phyloP scores from a whole-genome alignment of 2,329 filamentous ascomycete species.

The Blumeria graminis region DNA sequence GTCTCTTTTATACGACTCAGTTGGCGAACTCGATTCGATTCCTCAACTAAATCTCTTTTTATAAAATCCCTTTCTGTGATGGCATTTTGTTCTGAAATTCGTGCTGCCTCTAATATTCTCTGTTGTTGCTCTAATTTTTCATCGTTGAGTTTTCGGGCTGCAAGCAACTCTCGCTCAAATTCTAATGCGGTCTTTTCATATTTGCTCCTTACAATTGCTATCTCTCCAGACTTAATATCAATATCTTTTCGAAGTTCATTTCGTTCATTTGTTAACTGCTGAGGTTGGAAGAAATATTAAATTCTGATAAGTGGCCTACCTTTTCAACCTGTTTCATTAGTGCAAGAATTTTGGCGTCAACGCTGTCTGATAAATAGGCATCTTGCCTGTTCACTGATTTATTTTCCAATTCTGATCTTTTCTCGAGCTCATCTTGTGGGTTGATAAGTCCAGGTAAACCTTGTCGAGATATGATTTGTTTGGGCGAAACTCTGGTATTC shows the following conservation, averaged over 20 bases:
- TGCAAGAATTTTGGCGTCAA: constrained; percentile 5
- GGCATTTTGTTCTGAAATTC: constrained; percentile 37
- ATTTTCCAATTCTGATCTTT: no score
- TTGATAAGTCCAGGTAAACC: no score
- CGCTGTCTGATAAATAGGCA: no score
- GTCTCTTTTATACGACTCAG: constrained; percentile 20
- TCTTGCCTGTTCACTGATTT: no score
- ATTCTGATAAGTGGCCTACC: constrained; percentile 4
- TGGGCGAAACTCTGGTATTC: no score
- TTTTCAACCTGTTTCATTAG: constrained; percentile 11
- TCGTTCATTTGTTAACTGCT: constrained; percentile 23
- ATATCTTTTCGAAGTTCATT: constrained; percentile 31
- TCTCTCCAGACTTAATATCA: constrained; percentile 42
- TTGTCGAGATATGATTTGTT: no score
- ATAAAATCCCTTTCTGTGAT: constrained; percentile 50
- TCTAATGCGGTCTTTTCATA: constrained; percentile 35
- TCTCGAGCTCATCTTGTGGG: no score
- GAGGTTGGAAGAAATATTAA: constrained; percentile 2
- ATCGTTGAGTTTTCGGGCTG: constrained; percentile 35
- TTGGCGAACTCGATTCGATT: constrained; percentile 17
- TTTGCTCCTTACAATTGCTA: constrained; percentile 50
- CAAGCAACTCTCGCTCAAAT: constrained; percentile 35
- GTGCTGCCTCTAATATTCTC: constrained; percentile 36
- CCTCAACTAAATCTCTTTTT: constrained; percentile 45
- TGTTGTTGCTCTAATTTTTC: constrained; percentile 41